Conservation (phyloP, 2,329 filamentous ascomycete genomes). For the Diaporthe nobilis region DNA sequence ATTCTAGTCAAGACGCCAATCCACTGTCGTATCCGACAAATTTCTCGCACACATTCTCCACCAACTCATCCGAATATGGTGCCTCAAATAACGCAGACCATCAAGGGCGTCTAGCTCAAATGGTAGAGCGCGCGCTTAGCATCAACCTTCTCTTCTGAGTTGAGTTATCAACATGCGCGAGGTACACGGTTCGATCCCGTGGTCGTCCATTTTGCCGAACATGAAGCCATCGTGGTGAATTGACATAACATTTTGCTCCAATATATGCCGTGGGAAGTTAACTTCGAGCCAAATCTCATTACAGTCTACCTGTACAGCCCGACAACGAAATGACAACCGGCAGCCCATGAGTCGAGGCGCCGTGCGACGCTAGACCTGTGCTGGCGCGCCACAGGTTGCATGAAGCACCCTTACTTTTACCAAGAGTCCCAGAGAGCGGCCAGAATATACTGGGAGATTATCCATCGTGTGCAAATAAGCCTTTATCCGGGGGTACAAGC, state of each 20-base stretch:
- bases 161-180: neutral
- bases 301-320: too few species aligned
- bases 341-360: too few species aligned
- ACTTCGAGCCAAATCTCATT: too few species aligned
- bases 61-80: neutral
- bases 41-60: neutral
- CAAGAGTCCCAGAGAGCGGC: neutral
- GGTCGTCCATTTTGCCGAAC: conserved; percentile 20
- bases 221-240: too few species aligned
- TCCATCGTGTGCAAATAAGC: neutral
- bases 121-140: conserved; percentile 39
- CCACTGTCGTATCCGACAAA: neutral
- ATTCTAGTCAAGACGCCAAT: too few species aligned
- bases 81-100: fast-evolving
- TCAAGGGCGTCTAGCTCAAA: conserved; percentile 37
- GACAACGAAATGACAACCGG: too few species aligned
- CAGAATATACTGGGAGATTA: neutral
- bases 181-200: conserved; percentile 37
- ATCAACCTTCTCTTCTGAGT: neutral
- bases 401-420: neutral
- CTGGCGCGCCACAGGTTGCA: neutral
- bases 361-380: neutral
- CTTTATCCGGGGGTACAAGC: neutral
- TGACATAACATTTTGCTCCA: too few species aligned
- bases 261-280: too few species aligned